Evolutionary conservation across 345 rosid genomes (phyloP), one percentile per base, ranked within the genome.

Genomic region (Lagerstroemia speciosa): DNA sequence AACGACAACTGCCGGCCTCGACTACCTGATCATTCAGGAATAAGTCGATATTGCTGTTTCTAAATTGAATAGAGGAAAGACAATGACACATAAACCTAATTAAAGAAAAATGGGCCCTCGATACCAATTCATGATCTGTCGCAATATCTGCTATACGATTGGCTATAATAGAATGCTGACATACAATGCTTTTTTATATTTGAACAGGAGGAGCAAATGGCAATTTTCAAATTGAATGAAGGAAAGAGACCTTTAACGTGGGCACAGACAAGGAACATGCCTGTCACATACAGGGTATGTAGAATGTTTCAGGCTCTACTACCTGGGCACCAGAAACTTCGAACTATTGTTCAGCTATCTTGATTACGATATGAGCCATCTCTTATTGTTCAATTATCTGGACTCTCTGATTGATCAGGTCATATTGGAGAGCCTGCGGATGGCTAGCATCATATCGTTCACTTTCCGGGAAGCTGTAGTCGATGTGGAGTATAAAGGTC

Each of bases 401-500:
- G 31, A 40, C 36, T 1, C n/a, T n/a, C n/a, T n/a, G n/a, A n/a
- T 45, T 64, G 43, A 48, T 36, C 81, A 86, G 91, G 81, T 83
- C 46, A 48, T 84, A 71, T 67, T 82, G 71, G 98, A 92, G 87
- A 85, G 85, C 68, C 67, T 92, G 78, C 81, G 98, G 81, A 90
- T 90, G 91, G 83, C 98, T 71, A 92, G 91, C 81, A 84, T 92
- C 73, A 90, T 92, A 84, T 90, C 96, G 65, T 92, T 92, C 82
- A 85, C 96, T 3, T 92, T 84, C 77, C 86, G 98, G 67, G 98
- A 92, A 84, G 96, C 98, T 9, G 83, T 84, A 62, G 86, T 77
- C 73, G 96, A 92, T 77, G 93, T 88, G 45, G 98, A 92, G 72
- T 89, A 86, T 72, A 87, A 85, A 31, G 98, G 98, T 89, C 68